Conservation (phyloP, 139 green algal species). For the Chlamydomonas schloesseri region DNA sequence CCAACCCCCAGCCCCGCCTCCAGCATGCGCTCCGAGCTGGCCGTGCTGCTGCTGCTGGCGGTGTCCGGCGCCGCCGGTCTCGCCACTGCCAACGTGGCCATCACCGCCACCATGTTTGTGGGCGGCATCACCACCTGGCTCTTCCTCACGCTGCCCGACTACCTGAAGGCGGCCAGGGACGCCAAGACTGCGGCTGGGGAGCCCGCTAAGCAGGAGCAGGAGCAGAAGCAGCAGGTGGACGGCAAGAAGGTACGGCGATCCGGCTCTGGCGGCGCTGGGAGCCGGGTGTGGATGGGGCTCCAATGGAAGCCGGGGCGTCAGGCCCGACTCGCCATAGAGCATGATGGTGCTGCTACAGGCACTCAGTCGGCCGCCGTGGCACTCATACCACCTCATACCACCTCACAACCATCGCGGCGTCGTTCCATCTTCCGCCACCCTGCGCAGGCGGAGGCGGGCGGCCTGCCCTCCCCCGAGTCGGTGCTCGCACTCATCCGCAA, state of each 20-base stretch:
- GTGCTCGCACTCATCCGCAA: constrained; percentile 32
- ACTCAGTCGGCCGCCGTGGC: too few relatives aligned
- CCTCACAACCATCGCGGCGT: too few relatives aligned
- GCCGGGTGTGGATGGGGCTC: too few relatives aligned
- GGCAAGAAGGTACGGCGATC: background rate
- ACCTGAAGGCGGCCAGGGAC: background rate
- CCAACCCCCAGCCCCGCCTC: background rate
- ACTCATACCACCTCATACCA: too few relatives aligned
- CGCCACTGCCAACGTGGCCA: background rate
- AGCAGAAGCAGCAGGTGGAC: background rate
- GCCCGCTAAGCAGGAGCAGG: background rate
- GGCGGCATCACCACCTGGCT: constrained; percentile 29
- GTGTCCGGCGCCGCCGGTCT: constrained; percentile 27
- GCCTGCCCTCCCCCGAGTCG: background rate
- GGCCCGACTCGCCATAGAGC: too few relatives aligned
- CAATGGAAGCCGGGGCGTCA: too few relatives aligned
- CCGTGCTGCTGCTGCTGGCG: constrained; percentile 25
- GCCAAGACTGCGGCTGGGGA: background rate
- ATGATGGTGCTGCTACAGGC: too few relatives aligned
- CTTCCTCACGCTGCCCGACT: constrained; percentile 11
- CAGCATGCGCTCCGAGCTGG: constrained; percentile 22
- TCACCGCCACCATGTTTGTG: constrained; percentile 30
- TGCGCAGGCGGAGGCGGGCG: background rate
- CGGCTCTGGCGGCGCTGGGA: too few relatives aligned
- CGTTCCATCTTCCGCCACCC: too few relatives aligned